Percentiles rank a stretch among this genome's conserved stretches.
Evolutionary conservation across 805 yeast genomes (phyloP).

Genomic region (Helenozyma baotianmanensis): DNA sequence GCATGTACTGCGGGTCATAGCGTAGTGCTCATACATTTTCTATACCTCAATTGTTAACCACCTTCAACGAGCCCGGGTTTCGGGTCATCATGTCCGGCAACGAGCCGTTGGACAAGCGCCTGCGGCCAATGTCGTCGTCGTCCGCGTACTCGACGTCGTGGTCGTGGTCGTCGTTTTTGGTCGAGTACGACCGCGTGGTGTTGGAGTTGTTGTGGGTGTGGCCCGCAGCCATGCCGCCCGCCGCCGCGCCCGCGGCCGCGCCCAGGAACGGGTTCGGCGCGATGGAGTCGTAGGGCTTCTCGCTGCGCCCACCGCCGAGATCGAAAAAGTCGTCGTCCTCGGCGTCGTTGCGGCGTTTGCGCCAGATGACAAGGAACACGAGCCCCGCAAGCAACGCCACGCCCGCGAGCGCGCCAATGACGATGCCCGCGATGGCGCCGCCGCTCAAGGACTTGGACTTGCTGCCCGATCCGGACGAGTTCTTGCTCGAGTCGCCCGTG

Average conservation of each 20-base stretch:
- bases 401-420: conserved; percentile 39
- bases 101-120: conserved; percentile 52
- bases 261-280: conserved; percentile 21
- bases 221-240: conserved; percentile 14
- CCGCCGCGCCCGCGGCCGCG: conserved; percentile 10
- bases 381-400: conserved; percentile 24
- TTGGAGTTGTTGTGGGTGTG: conserved; percentile 15
- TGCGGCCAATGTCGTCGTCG: no score
- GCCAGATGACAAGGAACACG: conserved; percentile 37
- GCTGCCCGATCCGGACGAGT: conserved; percentile 5
- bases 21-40: no score
- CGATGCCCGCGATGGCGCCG: conserved; percentile 41
- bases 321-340: conserved; percentile 34
- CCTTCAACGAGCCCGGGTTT: conserved; percentile 45
- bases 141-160: conserved; percentile 21
- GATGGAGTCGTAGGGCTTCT: conserved; percentile 21
- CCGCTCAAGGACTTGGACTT: conserved; percentile 20
- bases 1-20: no score
- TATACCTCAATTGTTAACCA: conserved; percentile 44
- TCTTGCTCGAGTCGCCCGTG: conserved; percentile 3
- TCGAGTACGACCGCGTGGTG: conserved; percentile 13
- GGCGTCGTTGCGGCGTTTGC: conserved; percentile 31
- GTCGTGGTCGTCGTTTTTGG: conserved; percentile 12
- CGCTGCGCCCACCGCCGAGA: conserved; percentile 7
- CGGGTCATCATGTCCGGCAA: conserved; percentile 47